phyloP scores from a whole-genome alignment of 768 basidiomycete species.

The Tephrocybe sp. region DNA sequence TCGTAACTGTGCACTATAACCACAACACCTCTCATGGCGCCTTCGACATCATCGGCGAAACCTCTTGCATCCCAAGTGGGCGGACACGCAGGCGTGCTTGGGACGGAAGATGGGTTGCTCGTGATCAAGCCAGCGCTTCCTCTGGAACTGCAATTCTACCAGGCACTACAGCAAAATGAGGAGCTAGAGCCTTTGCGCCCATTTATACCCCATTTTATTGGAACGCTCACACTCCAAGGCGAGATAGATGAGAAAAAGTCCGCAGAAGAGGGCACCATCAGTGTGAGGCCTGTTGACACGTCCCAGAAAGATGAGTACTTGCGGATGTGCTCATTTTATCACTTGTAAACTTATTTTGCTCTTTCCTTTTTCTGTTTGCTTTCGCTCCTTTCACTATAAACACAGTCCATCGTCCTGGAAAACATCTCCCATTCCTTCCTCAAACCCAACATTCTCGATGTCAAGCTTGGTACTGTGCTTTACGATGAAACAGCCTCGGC shows the following conservation, averaged over 20 bases:
- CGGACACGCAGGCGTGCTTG: constrained; percentile 75
- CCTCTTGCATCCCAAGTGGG: constrained; percentile 56
- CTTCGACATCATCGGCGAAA: constrained; percentile 7
- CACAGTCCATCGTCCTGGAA: constrained; percentile 81
- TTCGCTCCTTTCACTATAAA: constrained; percentile 4
- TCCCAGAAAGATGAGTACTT: constrained; percentile 22
- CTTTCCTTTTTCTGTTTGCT: background rate
- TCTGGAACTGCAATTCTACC: constrained; percentile 73
- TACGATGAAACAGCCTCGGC: constrained; percentile 66
- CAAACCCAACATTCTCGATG: constrained; percentile 86
- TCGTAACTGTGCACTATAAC: too few relatives aligned
- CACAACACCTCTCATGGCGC: constrained; percentile 3
- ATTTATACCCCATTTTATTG: constrained; percentile 77
- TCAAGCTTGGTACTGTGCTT: constrained; percentile 92
- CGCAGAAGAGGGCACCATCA: constrained; percentile 13
- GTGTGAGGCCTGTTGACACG: constrained; percentile 12
- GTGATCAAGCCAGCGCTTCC: constrained; percentile 76
- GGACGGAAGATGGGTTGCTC: constrained; percentile 72
- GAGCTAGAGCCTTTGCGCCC: constrained; percentile 44
- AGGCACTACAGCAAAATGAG: constrained; percentile 42
- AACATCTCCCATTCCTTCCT: constrained; percentile 74
- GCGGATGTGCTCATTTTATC: background rate
- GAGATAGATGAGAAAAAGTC: constrained; percentile 39
- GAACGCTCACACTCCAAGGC: constrained; percentile 76
- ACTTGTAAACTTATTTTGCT: background rate